A percentile compares a stretch with the other conserved stretches of the same genome.
Conservation (phyloP, 2,329 filamentous ascomycete species). For the Ophiostoma sp. region DNA sequence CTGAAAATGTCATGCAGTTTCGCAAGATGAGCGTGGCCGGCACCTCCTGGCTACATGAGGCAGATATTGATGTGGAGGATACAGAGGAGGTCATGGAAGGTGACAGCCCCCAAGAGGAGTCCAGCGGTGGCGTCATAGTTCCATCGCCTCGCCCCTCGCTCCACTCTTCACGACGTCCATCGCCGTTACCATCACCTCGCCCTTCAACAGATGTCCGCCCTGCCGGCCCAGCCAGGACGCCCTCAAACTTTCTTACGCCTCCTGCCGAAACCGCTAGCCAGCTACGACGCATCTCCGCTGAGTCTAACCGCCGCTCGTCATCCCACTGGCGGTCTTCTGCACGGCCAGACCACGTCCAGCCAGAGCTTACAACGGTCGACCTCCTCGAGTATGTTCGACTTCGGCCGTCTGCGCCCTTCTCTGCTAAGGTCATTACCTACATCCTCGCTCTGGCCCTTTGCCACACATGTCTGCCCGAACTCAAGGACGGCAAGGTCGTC, state of each 20-base stretch:
- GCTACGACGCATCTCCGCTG: neutral
- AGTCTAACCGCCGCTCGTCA: slow-evolving; percentile 44
- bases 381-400: slow-evolving; percentile 75
- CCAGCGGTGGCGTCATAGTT: neutral
- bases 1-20: slow-evolving; percentile 94
- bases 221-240: neutral
- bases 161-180: neutral
- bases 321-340: slow-evolving; percentile 53
- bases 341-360: slow-evolving; percentile 52
- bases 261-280: neutral
- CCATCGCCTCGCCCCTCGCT: neutral
- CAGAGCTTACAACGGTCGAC: slow-evolving; percentile 66
- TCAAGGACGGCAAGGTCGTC: slow-evolving; percentile 60
- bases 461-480: slow-evolving; percentile 86
- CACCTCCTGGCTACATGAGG: slow-evolving; percentile 82
- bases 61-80: slow-evolving; percentile 25
- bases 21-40: slow-evolving; percentile 88
- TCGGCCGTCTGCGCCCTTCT: slow-evolving; percentile 74
- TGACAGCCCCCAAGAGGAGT: neutral
- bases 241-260: neutral
- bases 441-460: slow-evolving; percentile 83
- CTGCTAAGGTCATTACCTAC: slow-evolving; percentile 77
- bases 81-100: slow-evolving; percentile 20
- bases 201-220: neutral
- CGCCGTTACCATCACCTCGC: neutral